Base-by-base conservation (phyloP, 805 yeast species). In the Ogataea ganodermae region DNA sequence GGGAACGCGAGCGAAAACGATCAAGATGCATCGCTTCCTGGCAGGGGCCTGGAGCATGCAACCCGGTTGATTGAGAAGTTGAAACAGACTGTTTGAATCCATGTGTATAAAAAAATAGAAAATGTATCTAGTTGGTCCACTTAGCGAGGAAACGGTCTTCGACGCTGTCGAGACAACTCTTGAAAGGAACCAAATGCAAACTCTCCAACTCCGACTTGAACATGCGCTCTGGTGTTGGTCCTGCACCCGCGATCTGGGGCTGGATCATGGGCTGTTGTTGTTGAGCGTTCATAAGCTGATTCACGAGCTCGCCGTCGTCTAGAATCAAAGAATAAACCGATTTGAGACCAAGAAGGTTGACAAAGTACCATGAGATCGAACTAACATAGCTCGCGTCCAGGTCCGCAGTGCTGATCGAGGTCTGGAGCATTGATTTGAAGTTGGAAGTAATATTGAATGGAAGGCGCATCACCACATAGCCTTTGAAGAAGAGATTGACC, bases 341-440 rank as follows among this genome's bases (percentile, higher is more conserved):
- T 55, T 80, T 79, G 50, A 94, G 75, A 23, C 98, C 98, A 42
- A 91, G 66, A 51, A 89, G 79, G 46, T 89, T 87, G 45, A 92
- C 86, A 65, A 94, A 88, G 65, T 92, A 94, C 98, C 98, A 94
- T 4, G 97, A 89, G 17, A 94, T 85, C 2, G 96, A 83, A 30
- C 94, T 84, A 14, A 94, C 98, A 81, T 96, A 94, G 22, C 96
- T 73, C 7, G 84, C 96, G 62, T 91, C 94, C 48, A 94, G 72
- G 59, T 92, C 95, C 1, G 84, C 76, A 0, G 98, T 90, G 48
- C 75, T 77, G 12, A 94, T 85, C 6, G 97, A 96, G 23, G 79
- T 80, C 67, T 94, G 99, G 35, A 94, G 69, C 96, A 94, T 91
- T 49, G 86, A 80, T 66, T 94, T 94, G 73, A 94, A 94, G 50